Conservation (phyloP, 176 grass and related monocot species). For the Bothriochloa decipiens region DNA sequence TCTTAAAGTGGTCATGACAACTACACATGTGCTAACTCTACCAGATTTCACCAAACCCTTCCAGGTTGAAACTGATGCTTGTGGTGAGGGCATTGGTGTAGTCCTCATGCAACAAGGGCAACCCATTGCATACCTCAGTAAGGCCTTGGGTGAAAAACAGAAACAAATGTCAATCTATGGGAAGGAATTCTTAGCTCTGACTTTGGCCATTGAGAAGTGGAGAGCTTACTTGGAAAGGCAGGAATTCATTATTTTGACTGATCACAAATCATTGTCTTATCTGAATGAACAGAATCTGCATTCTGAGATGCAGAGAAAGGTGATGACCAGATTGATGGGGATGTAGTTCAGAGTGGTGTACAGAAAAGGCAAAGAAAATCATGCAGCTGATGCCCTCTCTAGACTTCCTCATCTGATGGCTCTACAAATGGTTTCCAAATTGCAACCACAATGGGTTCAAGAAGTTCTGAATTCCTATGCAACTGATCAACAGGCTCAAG, state of each 20-base stretch:
- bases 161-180: neutral
- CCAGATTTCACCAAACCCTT: neutral
- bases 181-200: neutral
- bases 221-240: accelerated
- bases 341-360: neutral
- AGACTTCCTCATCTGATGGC: accelerated
- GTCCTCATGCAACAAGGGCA: neutral
- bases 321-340: neutral
- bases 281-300: neutral
- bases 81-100: accelerated
- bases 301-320: neutral
- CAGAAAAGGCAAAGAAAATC: neutral
- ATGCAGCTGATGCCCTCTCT: neutral
- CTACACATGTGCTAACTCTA: neutral
- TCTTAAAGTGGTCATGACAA: neutral
- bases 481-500: neutral
- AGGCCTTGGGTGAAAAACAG: neutral
- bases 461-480: neutral
- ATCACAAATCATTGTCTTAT: neutral
- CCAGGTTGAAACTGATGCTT: neutral
- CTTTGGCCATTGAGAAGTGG: neutral
- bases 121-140: neutral
- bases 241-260: neutral
- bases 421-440: accelerated
- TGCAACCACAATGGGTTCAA: neutral